phyloP scores from a whole-genome alignment of 1,139 yeast genomes.

The Insectozyma bohioensis region DNA sequence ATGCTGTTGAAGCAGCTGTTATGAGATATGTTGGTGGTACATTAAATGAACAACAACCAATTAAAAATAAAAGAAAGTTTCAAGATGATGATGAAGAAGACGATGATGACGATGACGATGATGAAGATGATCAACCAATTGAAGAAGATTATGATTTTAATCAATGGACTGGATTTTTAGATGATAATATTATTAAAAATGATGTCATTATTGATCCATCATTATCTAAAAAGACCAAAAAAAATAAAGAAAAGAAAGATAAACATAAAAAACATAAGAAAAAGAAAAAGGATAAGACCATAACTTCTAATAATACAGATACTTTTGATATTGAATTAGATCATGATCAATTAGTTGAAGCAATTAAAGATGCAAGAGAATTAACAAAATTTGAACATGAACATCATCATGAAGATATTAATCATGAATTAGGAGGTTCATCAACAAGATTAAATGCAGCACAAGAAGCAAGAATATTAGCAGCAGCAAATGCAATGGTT shows the following conservation, averaged over 20 bases:
- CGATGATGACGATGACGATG: no score
- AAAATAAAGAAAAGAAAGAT: constrained; percentile 2
- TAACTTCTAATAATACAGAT: background rate
- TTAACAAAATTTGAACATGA: constrained; percentile 19
- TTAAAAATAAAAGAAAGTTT: constrained; percentile 14
- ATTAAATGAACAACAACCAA: constrained; percentile 26
- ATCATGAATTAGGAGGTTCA: no score
- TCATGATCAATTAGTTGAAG: constrained; percentile 62
- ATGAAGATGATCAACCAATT: no score
- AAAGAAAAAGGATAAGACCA: constrained; percentile 1
- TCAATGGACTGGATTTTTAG: constrained; percentile 55
- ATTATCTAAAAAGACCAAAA: constrained; percentile 1
- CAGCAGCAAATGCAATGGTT: constrained; percentile 7
- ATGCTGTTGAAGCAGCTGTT: constrained; percentile 73
- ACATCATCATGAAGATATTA: no score
- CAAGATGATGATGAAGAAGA: constrained; percentile 5
- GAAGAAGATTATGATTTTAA: constrained; percentile 44
- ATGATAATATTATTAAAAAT: constrained; percentile 24
- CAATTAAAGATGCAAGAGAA: constrained; percentile 62
- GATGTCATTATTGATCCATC: background rate
- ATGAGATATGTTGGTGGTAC: constrained; percentile 68
- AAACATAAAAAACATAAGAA: constrained; percentile 5
- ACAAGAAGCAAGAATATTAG: constrained; percentile 5
- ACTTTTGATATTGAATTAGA: constrained; percentile 30
- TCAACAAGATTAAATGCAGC: constrained; percentile 3